Evolutionary conservation across 768 basidiomycete species (phyloP), one percentile per base, ranked within the genome.

Genomic region (Leucosporidium scottii): DNA sequence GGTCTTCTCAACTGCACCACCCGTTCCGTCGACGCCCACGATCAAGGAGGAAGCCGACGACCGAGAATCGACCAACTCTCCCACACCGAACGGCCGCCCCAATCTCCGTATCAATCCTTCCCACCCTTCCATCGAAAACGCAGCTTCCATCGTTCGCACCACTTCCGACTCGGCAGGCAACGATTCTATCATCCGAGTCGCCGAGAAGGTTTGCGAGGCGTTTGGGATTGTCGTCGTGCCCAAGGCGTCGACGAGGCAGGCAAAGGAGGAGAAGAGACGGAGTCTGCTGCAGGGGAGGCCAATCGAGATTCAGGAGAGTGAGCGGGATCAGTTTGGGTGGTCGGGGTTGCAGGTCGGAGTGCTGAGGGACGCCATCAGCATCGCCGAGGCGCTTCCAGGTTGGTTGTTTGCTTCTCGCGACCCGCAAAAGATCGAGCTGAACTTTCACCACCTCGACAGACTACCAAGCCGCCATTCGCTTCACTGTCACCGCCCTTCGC

Each of bases 361-460:
- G n/a, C 82, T 97, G 27, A 84, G 91, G 48, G 96, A 98, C 77
- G 91, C 92, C 1, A 86, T 97, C 27, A 87, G 89, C 0, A 86
- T 98, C 4, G 90, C 91, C 2, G 91, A 97, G 78, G 86, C 91
- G 20, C 80, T 99, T 28, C 92, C 94, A 65, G 92, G 93, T 91
- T 68, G 59, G 65, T 25, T 1, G 10, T 12, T 58, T 39, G 21
- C 30, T 7, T 28, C 5, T 30, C 54, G 56, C 34, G 65, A 23
- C 50, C 7, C 12, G 18, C 2, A 3, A 9, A n/a, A 4, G 6
- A 59, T 21, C 34, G 21, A 18, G 27, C 25, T 48, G 39, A 18
- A 1, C 57, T 7, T 0, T 53, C 62, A n/a, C n/a, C 30, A 58
- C 56, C 13, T 20, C 48, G 59, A 28, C 74, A 93, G 94, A 98